Conservation (phyloP, 768 basidiomycete genomes). For the Amanita thiersii region DNA sequence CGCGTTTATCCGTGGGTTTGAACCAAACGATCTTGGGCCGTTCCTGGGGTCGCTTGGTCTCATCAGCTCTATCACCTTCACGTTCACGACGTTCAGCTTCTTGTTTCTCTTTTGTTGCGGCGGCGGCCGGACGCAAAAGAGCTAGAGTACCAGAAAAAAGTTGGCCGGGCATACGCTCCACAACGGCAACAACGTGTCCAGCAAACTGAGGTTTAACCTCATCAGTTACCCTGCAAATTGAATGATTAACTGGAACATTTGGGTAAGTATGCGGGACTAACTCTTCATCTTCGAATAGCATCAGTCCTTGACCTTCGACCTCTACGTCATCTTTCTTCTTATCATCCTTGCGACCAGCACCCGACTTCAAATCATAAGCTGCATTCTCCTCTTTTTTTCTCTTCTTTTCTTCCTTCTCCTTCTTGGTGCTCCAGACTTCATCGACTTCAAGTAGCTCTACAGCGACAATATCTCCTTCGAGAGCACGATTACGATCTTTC, state of each 20-base stretch:
- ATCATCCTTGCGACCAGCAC: conserved; percentile 80
- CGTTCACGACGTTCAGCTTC: conserved; percentile 96
- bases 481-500: conserved; percentile 95
- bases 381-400: conserved; percentile 99
- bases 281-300: conserved; percentile 98
- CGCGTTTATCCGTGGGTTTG: conserved; percentile 98
- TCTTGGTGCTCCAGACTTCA: conserved; percentile 98
- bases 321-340: conserved; percentile 99
- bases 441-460: conserved; percentile 97
- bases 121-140: conserved; percentile 89
- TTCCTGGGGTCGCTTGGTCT: conserved; percentile 71
- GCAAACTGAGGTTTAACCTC: conserved; percentile 98
- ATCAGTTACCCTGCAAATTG: conserved; percentile 71
- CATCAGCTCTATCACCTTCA: conserved; percentile 86
- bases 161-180: conserved; percentile 98
- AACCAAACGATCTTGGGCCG: conserved; percentile 99
- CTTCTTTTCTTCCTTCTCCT: conserved; percentile 99
- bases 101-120: conserved; percentile 97
- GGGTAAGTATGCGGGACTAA: conserved; percentile 24
- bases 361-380: conserved; percentile 79
- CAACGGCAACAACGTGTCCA: conserved; percentile 99
- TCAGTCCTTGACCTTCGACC: conserved; percentile 95
- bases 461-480: conserved; percentile 98
- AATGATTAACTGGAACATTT: conserved; percentile 2
- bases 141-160: conserved; percentile 97